phyloP scores from a whole-genome alignment of 2,329 filamentous ascomycete species.

The Tolypocladium cylindrosporum region DNA sequence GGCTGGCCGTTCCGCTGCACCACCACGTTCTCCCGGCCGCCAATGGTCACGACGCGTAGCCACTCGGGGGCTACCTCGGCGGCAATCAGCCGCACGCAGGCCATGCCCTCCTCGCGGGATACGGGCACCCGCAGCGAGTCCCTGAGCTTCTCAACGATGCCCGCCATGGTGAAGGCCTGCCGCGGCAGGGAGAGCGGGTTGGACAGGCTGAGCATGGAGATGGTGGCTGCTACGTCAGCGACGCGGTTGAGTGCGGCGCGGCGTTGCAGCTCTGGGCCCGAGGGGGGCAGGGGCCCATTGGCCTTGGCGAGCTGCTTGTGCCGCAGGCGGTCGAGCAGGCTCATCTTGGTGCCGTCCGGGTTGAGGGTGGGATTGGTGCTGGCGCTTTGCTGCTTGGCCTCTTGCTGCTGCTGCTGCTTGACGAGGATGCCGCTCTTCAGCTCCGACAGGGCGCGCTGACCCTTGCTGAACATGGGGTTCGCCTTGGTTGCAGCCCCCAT shows the following conservation, averaged over 20 bases:
- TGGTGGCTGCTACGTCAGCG: slow-evolving; percentile 56
- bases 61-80: slow-evolving; percentile 46
- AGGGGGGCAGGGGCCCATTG: slow-evolving; percentile 46
- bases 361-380: slow-evolving; percentile 23
- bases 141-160: slow-evolving; percentile 53
- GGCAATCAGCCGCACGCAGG: slow-evolving; percentile 41
- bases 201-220: slow-evolving; percentile 55
- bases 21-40: slow-evolving; percentile 46
- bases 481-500: slow-evolving; percentile 27
- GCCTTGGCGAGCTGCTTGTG: slow-evolving; percentile 54
- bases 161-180: slow-evolving; percentile 55
- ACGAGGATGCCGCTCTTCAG: slow-evolving; percentile 52
- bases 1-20: slow-evolving; percentile 36
- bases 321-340: slow-evolving; percentile 66
- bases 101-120: slow-evolving; percentile 39
- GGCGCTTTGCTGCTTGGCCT: slow-evolving; percentile 23
- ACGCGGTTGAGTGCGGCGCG: slow-evolving; percentile 57
- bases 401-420: slow-evolving; percentile 39
- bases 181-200: slow-evolving; percentile 38
- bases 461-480: slow-evolving; percentile 51
- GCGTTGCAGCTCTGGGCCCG: slow-evolving; percentile 47
- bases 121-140: slow-evolving; percentile 54
- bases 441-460: slow-evolving; percentile 58
- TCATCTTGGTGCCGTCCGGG: slow-evolving; percentile 43
- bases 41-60: slow-evolving; percentile 41